phyloP scores from a whole-genome alignment of 495 filamentous ascomycete species.

The Clohesyomyces aquaticus region DNA sequence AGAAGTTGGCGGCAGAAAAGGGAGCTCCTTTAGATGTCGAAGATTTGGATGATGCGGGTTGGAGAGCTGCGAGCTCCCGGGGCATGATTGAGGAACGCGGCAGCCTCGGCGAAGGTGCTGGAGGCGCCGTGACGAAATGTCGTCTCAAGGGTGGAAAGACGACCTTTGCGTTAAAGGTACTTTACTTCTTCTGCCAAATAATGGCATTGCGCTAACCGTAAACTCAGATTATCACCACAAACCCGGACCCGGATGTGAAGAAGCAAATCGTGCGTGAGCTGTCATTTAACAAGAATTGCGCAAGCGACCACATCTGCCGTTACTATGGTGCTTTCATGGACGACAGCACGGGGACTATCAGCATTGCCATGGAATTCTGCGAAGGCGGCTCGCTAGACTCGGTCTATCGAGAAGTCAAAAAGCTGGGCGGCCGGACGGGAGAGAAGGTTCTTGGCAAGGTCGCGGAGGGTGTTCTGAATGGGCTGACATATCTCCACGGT shows the following conservation, averaged over 20 bases:
- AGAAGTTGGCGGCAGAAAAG: constrained; percentile 75
- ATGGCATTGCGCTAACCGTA: constrained; percentile 23
- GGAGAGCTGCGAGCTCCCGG: constrained; percentile 87
- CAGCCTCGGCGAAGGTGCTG: constrained; percentile 90
- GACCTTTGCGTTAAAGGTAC: constrained; percentile 93
- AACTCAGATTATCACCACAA: constrained; percentile 93
- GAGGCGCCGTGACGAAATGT: constrained; percentile 91
- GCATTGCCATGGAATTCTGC: constrained; percentile 98
- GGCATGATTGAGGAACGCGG: constrained; percentile 86
- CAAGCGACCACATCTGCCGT: constrained; percentile 88
- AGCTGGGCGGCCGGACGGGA: constrained; percentile 88
- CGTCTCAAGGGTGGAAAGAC: constrained; percentile 88
- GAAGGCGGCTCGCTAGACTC: constrained; percentile 94
- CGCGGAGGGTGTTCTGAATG: constrained; percentile 91
- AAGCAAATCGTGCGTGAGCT: constrained; percentile 96
- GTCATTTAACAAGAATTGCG: constrained; percentile 96
- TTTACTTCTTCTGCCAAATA: constrained; percentile 24
- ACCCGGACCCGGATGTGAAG: constrained; percentile 95
- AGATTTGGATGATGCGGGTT: constrained; percentile 91
- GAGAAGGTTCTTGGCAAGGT: constrained; percentile 99
- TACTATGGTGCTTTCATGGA: constrained; percentile 98
- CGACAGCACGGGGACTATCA: constrained; percentile 88
- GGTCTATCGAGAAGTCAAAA: constrained; percentile 96
- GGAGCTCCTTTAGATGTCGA: constrained; percentile 84
- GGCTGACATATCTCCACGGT: constrained; percentile 92